phyloP scores from a whole-genome alignment of 1,284 basidiomycete species.

The Heterobasidion occidentale region DNA sequence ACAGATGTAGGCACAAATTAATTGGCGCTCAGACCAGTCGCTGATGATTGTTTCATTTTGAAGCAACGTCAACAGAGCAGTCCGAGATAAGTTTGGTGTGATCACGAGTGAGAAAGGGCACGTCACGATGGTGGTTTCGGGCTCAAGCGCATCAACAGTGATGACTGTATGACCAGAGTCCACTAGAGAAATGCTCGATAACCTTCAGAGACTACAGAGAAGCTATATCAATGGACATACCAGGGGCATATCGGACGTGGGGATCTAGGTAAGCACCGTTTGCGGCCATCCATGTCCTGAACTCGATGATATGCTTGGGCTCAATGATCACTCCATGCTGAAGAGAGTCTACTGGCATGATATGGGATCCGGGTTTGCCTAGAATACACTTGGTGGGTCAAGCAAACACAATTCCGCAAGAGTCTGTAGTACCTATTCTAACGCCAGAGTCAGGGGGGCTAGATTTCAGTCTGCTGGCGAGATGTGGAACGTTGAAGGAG shows the following conservation, averaged over 20 bases:
- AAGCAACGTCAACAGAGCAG: slow-evolving; percentile 36
- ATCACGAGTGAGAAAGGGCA: slow-evolving; percentile 73
- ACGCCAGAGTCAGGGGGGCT: too few species aligned
- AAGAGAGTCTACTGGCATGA: too few species aligned
- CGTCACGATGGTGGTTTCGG: slow-evolving; percentile 54
- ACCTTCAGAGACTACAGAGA: not conserved
- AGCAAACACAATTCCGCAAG: too few species aligned
- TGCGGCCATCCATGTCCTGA: not conserved
- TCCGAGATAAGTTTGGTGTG: slow-evolving; percentile 43
- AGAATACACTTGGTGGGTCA: too few species aligned
- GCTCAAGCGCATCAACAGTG: slow-evolving; percentile 37
- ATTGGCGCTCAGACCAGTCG: slow-evolving; percentile 61
- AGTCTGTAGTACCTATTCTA: too few species aligned
- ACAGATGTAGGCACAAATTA: slow-evolving; percentile 63
- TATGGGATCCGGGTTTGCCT: too few species aligned
- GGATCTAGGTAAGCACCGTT: not conserved
- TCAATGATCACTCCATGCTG: not conserved
- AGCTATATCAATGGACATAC: not conserved
- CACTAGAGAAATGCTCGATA: slow-evolving; percentile 21
- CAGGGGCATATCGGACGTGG: not conserved
- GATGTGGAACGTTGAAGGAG: too few species aligned
- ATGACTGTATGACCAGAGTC: slow-evolving; percentile 51
- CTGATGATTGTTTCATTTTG: slow-evolving; percentile 18
- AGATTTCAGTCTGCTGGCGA: too few species aligned
- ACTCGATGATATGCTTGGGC: not conserved